Conservation (phyloP, 2,329 filamentous ascomycete species). For the Chalaropsis thielavioides region DNA sequence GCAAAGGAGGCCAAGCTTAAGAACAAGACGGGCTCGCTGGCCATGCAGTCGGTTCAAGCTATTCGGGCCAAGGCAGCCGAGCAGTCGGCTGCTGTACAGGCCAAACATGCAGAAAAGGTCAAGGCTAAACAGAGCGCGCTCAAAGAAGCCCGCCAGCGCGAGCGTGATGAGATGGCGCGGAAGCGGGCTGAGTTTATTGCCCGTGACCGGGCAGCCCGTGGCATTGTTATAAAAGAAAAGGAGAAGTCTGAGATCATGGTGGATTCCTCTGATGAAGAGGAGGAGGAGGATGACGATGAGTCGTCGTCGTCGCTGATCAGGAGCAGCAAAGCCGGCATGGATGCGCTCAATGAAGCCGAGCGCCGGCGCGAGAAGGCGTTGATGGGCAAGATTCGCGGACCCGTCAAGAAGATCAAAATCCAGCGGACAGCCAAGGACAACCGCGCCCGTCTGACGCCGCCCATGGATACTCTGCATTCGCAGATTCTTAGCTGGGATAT, state of each 20-base stretch:
- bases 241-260: slow-evolving; percentile 64
- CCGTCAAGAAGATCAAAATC: slow-evolving; percentile 71
- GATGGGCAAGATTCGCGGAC: slow-evolving; percentile 46
- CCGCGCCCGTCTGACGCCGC: slow-evolving; percentile 78
- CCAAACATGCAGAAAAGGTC: slow-evolving; percentile 21
- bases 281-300: slow-evolving; percentile 41
- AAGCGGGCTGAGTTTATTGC: slow-evolving; percentile 60
- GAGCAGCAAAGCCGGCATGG: slow-evolving; percentile 33
- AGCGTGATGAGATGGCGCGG: slow-evolving; percentile 59
- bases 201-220: slow-evolving; percentile 36
- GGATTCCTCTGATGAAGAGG: slow-evolving; percentile 61
- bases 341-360: slow-evolving; percentile 36
- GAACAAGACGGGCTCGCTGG: slow-evolving; percentile 18
- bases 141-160: slow-evolving; percentile 57
- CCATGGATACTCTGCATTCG: slow-evolving; percentile 71
- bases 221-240: slow-evolving; percentile 27
- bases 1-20: slow-evolving; percentile 26
- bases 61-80: slow-evolving; percentile 15
- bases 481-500: slow-evolving; percentile 89
- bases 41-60: slow-evolving; percentile 16
- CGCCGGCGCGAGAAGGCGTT: slow-evolving; percentile 33
- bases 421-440: slow-evolving; percentile 81
- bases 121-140: slow-evolving; percentile 29
- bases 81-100: slow-evolving; percentile 15
- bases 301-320: slow-evolving; percentile 34